phyloP scores from a whole-genome alignment of 768 basidiomycete genomes.

The Tulasnella sp. region DNA sequence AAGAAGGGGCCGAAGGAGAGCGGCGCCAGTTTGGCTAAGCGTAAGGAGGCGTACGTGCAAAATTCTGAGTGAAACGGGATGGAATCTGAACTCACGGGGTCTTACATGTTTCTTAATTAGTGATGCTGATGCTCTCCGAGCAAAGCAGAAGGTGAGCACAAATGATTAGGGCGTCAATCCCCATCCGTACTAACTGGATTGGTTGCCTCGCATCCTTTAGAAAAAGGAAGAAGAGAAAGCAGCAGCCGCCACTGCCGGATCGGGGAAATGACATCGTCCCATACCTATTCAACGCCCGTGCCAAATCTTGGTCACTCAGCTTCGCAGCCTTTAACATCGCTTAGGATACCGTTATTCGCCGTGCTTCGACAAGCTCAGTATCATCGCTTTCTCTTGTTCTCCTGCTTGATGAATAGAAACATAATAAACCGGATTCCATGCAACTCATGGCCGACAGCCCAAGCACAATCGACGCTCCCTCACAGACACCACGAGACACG shows the following conservation, averaged over 20 bases:
- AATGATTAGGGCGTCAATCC: background rate
- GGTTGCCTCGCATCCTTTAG: too few species aligned
- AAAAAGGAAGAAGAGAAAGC: slow-evolving; percentile 9
- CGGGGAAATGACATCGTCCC: background rate
- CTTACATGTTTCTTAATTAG: background rate
- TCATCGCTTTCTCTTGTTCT: background rate
- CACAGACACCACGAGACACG: too few species aligned
- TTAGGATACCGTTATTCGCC: background rate
- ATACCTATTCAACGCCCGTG: background rate
- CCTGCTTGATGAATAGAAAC: background rate
- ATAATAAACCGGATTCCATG: background rate
- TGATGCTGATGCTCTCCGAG: slow-evolving; percentile 7
- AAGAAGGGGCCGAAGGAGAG: slow-evolving; percentile 12
- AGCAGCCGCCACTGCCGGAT: background rate
- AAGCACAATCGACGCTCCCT: too few species aligned
- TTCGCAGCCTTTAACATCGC: background rate
- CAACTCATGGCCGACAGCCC: background rate
- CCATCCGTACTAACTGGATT: too few species aligned
- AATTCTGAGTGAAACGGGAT: background rate
- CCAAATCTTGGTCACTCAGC: background rate
- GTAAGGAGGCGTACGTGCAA: slow-evolving; percentile 14
- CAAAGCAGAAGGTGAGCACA: slow-evolving; percentile 3
- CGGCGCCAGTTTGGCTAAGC: slow-evolving; percentile 11
- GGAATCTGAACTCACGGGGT: background rate
- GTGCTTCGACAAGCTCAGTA: background rate